Base-by-base conservation (phyloP, 2,329 filamentous ascomycete species). In the Pezicula rhizophila region DNA sequence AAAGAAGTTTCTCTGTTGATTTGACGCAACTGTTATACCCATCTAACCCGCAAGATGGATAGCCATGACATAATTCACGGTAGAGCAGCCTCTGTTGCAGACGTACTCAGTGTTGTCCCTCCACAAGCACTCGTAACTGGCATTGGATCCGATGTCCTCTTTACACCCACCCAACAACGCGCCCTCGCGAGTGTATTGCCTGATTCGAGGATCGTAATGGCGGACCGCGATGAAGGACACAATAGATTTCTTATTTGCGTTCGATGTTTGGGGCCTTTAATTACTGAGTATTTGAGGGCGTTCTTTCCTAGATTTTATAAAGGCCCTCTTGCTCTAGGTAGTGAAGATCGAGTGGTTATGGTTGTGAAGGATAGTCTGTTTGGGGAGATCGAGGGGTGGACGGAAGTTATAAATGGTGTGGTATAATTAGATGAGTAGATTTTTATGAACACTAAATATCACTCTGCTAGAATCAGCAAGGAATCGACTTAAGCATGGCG, bases 11-110 rank as follows among this genome's bases (percentile, higher is more conserved):
- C 54, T 67, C 26, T 53, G 57, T 8, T 57, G 68, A 7, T 70
- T 70, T 48, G 68, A 70, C 45, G 64, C 66, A 5, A 70, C 37
- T 69, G 66, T 42, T 70, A 69, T 38, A 52, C 70, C 1, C 64
- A 68, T 48, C 57, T 69, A 18, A 64, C 61, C 0, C 55, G 62
- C 42, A 70, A 70, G 47, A 68, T 70, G 61, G 66, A 70, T 52
- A 55, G 58, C 6, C 68, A 70, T 55, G 66, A 70, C 48, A 57
- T 69, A 3, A 60, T 59, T 2, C 54, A 59, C 23, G 57, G 52
- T 8, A 23, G 23, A 23, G 23, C 3, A 23, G 23, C 23, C 23
- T 23, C 23, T 23, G 6, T 23, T 23, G 6, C 4, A 23, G 23
- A 23, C 6, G 56, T 64, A 1, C 46, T 69, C 1, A 48, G 57